Conservation (phyloP, 202 grass and related monocot species). For the Schoenoplectus tabernaemontani region DNA sequence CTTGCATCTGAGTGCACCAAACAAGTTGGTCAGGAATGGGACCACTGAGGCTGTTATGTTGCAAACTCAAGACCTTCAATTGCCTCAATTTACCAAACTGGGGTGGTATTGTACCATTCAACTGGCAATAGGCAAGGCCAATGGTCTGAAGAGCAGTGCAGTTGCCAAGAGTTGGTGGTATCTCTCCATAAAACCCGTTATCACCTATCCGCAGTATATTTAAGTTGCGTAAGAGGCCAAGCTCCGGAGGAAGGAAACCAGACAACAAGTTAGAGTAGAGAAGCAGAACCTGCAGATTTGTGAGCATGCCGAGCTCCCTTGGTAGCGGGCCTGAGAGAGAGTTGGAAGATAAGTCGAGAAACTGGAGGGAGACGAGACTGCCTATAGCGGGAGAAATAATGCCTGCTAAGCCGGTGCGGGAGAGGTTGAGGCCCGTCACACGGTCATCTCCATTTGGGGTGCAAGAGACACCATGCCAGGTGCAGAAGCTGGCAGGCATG, state of each 20-base stretch:
- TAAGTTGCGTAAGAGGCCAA: conserved; percentile 66
- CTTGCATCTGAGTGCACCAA: conserved; percentile 31
- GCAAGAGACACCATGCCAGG: conserved; percentile 65
- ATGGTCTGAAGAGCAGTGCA: conserved; percentile 57
- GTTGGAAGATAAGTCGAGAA: conserved; percentile 81
- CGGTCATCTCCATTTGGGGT: conserved; percentile 10
- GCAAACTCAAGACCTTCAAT: conserved; percentile 43
- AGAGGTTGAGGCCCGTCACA: conserved; percentile 66
- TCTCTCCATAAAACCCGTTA: conserved; percentile 61
- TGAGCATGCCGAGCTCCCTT: conserved; percentile 45
- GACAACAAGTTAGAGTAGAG: conserved; percentile 82
- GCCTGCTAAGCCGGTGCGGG: conserved; percentile 43
- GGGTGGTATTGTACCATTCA: conserved; percentile 52
- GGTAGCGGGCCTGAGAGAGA: conserved; percentile 59
- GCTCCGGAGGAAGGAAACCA: conserved; percentile 51
- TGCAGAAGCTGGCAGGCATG: conserved; percentile 29
- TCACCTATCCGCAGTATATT: conserved; percentile 60
- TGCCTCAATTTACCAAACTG: conserved; percentile 48
- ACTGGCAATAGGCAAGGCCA: conserved; percentile 61
- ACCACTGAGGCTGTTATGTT: conserved; percentile 65
- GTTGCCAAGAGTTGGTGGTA: conserved; percentile 53
- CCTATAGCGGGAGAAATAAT: conserved; percentile 44
- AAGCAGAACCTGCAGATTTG: conserved; percentile 52
- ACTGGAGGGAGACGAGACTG: conserved; percentile 39
- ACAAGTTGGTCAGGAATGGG: conserved; percentile 43